phyloP scores from a whole-genome alignment of 176 grass and related monocot genomes.

The Avena eriantha region DNA sequence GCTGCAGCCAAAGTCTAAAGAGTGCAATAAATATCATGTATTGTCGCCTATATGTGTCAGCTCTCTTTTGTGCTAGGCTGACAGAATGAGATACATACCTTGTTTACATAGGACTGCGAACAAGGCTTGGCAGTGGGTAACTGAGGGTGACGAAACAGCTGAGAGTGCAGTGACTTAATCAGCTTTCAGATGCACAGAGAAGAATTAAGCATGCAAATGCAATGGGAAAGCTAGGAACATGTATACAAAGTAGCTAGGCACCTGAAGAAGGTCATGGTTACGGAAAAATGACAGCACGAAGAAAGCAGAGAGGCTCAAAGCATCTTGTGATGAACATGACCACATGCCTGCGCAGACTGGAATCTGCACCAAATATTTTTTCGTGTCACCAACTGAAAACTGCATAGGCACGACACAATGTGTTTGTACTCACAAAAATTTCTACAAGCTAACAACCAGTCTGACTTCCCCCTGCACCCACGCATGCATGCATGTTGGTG shows the following conservation, averaged over 20 bases:
- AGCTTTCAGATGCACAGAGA: not conserved
- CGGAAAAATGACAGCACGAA: not conserved
- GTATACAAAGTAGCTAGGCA: not conserved
- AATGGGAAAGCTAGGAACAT: not conserved
- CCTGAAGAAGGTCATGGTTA: constrained; percentile 9
- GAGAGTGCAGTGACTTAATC: not conserved
- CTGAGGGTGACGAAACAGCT: constrained; percentile 3
- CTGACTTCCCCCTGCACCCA: too few species aligned
- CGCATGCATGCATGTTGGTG: too few species aligned
- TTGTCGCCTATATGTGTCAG: too few species aligned
- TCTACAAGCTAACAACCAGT: too few species aligned
- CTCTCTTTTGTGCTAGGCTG: not conserved
- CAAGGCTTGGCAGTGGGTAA: not conserved
- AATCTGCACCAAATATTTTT: constrained; percentile 2
- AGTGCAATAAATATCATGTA: not conserved
- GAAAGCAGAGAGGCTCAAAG: not conserved
- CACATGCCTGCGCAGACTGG: not conserved
- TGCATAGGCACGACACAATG: not conserved
- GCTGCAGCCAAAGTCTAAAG: not conserved
- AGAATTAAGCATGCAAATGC: not conserved
- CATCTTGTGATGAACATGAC: not conserved
- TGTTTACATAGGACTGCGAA: constrained; percentile 11
- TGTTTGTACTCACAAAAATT: too few species aligned
- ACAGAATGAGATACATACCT: not conserved
- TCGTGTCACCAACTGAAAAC: not conserved